Base-by-base conservation (phyloP, 192 early-diverging fungal genomes). In the Coemansia sp. region DNA sequence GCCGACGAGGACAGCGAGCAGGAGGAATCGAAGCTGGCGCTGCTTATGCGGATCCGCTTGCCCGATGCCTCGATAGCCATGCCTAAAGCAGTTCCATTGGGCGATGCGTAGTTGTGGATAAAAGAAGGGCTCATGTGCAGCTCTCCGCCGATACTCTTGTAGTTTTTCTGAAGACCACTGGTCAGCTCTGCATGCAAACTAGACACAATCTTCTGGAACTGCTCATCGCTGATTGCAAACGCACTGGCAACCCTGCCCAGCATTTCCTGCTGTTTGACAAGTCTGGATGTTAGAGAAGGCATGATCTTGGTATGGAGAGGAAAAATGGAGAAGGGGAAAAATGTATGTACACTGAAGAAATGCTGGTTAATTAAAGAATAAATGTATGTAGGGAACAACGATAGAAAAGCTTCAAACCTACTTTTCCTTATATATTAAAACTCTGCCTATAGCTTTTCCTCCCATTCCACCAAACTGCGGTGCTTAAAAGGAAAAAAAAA, bases 141-240 rank as follows among this genome's bases (percentile, higher is more conserved):
- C 20, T 50, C 49, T 16, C 49, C 49, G 73, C 49, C 49, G 5
- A 96, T 86, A 71, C 96, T 95, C 32, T 86, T 90, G 90, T 91
- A 32, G 85, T 75, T 51, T 83, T 71, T 82, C 11, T 83, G 62
- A 20, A 84, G 85, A 25, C 83, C 78, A 7, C 68, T 63, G 25
- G 72, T 67, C 6, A 92, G 73, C 28, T 88, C 90, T 50, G 87
- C 83, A 11, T 71, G 32, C 77, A 90, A 85, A 49, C 83, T 74
- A 10, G 61, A 7, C 22, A 69, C 56, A 11, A 69, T 61, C 1
- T 16, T 45, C 5, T 29, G n/a, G 33, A 72, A 36, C 59, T 63
- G 58, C 11, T 63, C 58, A 55, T 72, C 71, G 31, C 66, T 66
- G 2, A 73, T 33, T 2, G 62, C 30, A 33, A 78, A 73, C 6